These are phyloP conservation scores for Pyrrhoderma noxium DNA, from an alignment of 1,284 basidiomycete species.

Conservation along the genomic window DNA sequence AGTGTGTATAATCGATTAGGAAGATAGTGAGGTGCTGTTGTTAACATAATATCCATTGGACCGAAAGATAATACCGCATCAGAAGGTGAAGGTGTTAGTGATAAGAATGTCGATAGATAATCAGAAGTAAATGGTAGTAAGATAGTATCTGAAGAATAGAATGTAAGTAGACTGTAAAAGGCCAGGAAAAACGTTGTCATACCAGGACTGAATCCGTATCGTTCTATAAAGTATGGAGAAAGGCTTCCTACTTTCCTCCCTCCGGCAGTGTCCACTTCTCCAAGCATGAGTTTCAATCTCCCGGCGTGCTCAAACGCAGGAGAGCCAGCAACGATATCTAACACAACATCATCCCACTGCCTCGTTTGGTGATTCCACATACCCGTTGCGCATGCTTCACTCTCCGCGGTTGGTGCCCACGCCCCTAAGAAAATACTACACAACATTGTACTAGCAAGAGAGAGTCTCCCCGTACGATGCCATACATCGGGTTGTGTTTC, in stretches of 20 bases:
- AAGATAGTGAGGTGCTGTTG: conserved; percentile 62
- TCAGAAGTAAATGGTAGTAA: conserved; percentile 71
- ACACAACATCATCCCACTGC: conserved; percentile 69
- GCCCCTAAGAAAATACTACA: conserved; percentile 63
- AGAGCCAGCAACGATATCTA: conserved; percentile 70
- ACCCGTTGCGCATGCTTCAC: conserved; percentile 70
- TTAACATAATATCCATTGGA: conserved; percentile 68
- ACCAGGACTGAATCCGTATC: conserved; percentile 76
- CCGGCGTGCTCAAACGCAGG: conserved; percentile 52
- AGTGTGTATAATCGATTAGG: conserved; percentile 65
- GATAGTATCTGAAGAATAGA: conserved; percentile 48
- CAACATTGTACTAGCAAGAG: conserved; percentile 65
- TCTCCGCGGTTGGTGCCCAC: conserved; percentile 63
- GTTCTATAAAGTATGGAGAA: conserved; percentile 66
- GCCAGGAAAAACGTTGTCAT: conserved; percentile 21
- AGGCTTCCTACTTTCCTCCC: conserved; percentile 58
- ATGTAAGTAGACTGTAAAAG: conserved; percentile 13
- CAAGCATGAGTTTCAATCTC: conserved; percentile 64
- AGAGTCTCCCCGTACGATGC: conserved; percentile 59
- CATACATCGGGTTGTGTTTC: conserved; percentile 71
- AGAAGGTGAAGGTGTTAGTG: conserved; percentile 58
- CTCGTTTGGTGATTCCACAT: conserved; percentile 61
- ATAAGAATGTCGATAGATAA: conserved; percentile 67
- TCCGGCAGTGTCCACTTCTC: conserved; percentile 55
- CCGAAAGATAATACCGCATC: conserved; percentile 71